Evolutionary conservation across 2,329 filamentous ascomycete genomes (phyloP).

Genomic region (Nannizzia gypsea): DNA sequence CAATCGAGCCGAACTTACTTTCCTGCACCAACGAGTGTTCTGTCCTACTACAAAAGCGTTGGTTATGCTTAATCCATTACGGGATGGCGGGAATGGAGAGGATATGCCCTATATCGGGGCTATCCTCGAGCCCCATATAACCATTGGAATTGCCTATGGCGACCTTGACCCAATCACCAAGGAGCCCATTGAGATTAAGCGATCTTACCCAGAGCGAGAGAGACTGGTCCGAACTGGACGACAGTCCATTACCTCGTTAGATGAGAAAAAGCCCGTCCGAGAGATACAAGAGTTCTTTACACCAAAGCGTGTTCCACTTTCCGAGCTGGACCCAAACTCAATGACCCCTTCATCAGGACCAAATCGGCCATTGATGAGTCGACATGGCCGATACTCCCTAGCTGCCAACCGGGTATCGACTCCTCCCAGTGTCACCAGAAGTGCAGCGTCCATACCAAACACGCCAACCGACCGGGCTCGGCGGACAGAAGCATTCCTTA

Average conservation of each 20-base stretch:
- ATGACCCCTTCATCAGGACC: constrained; percentile 57
- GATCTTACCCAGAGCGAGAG: constrained; percentile 22
- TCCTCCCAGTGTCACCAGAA: constrained; percentile 25
- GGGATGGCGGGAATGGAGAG: constrained; percentile 50
- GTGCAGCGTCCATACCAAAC: constrained; percentile 26
- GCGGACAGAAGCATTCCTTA: constrained; percentile 31
- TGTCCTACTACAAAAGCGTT: constrained; percentile 61
- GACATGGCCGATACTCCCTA: constrained; percentile 45
- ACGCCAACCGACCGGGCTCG: constrained; percentile 31
- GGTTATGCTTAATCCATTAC: constrained; percentile 61
- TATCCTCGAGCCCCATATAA: constrained; percentile 56
- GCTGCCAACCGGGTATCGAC: constrained; percentile 38
- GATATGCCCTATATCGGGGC: constrained; percentile 73
- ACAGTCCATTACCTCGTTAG: constrained; percentile 33
- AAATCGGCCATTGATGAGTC: constrained; percentile 39
- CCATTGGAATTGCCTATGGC: constrained; percentile 63
- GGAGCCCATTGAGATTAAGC: constrained; percentile 40
- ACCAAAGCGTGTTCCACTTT: constrained; percentile 49
- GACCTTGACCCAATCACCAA: constrained; percentile 89
- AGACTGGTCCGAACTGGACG: constrained; percentile 27
- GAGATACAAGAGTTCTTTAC: constrained; percentile 56
- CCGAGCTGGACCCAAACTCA: constrained; percentile 55
- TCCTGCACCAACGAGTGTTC: constrained; percentile 88
- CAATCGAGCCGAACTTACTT: constrained; percentile 78
- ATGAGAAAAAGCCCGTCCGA: constrained; percentile 47